Conservation (phyloP, 2,329 filamentous ascomycete genomes). For the Xylaria sp. region DNA sequence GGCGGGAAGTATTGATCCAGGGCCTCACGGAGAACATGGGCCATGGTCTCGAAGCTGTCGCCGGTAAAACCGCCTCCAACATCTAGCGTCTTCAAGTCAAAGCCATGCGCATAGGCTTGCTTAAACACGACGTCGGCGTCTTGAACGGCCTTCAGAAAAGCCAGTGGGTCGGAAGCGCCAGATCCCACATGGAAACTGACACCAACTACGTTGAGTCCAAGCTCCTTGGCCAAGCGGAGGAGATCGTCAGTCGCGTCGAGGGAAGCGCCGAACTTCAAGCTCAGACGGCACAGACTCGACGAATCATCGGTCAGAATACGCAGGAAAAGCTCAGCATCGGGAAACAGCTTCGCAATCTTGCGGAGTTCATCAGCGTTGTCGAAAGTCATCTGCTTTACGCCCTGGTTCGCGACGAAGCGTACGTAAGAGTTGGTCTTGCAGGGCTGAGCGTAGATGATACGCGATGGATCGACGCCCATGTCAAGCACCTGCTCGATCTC, state of each 20-base stretch:
- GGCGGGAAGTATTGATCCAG: constrained; percentile 90
- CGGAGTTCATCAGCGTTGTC: constrained; percentile 98
- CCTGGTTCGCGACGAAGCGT: constrained; percentile 83
- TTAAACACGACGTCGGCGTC: constrained; percentile 92
- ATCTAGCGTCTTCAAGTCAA: constrained; percentile 85
- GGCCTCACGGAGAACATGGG: constrained; percentile 78
- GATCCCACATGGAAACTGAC: constrained; percentile 99
- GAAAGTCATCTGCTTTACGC: constrained; percentile 98
- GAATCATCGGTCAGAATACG: constrained; percentile 98
- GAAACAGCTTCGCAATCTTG: constrained; percentile 94
- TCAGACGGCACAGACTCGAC: constrained; percentile 90
- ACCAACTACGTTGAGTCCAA: constrained; percentile 90
- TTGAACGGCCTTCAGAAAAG: constrained; percentile 89
- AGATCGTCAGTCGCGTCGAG: constrained; percentile 83
- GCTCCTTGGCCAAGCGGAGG: constrained; percentile 79
- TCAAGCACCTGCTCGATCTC: constrained; percentile 93
- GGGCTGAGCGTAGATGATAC: constrained; percentile 98
- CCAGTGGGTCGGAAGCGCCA: constrained; percentile 90
- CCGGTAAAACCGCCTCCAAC: constrained; percentile 93
- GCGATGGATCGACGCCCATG: constrained; percentile 83
- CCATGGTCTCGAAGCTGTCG: constrained; percentile 93
- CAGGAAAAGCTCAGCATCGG: constrained; percentile 88
- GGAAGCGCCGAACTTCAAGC: constrained; percentile 95
- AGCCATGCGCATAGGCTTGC: constrained; percentile 80
- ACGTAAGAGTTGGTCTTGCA: constrained; percentile 99